Evolutionary conservation across 2,329 filamentous ascomycete species (phyloP).

Genomic region (Scortechinia acanthostroma): DNA sequence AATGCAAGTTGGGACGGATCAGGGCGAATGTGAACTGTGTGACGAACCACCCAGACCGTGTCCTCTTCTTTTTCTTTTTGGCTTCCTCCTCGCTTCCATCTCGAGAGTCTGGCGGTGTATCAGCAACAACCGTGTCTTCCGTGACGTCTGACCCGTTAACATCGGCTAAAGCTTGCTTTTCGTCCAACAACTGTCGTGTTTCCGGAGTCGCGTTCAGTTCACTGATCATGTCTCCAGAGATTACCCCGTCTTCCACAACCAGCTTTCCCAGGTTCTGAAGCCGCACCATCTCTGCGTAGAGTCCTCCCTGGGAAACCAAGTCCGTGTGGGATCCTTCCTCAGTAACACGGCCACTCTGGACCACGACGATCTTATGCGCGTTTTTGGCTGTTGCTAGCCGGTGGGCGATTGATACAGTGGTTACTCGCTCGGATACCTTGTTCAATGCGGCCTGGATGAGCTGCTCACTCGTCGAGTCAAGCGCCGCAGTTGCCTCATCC

Average conservation of each 20-base stretch:
- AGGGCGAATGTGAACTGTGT: slow-evolving; percentile 19
- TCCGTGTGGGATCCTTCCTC: slow-evolving; percentile 13
- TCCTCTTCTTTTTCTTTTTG: not conserved
- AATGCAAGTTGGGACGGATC: slow-evolving; percentile 4
- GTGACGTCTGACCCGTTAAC: too few relatives aligned
- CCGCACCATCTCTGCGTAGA: slow-evolving; percentile 14
- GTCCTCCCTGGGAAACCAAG: slow-evolving; percentile 11
- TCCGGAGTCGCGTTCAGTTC: slow-evolving; percentile 5
- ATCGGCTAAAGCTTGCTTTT: not conserved
- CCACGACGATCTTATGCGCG: slow-evolving; percentile 22
- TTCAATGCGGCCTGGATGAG: slow-evolving; percentile 19
- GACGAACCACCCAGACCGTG: slow-evolving; percentile 16
- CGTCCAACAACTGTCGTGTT: slow-evolving; percentile 7
- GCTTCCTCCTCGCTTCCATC: not conserved
- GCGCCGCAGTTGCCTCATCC: slow-evolving; percentile 32
- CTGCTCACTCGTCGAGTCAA: slow-evolving; percentile 30
- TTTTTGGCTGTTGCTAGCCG: slow-evolving; percentile 19
- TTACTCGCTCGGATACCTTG: slow-evolving; percentile 13
- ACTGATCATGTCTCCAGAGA: not conserved
- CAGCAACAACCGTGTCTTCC: not conserved
- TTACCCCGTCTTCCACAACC: not conserved
- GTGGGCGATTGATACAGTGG: slow-evolving; percentile 22
- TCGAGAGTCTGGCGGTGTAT: not conserved
- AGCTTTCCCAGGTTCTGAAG: slow-evolving; percentile 3
- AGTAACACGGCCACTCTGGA: slow-evolving; percentile 15